phyloP scores from a whole-genome alignment of 495 filamentous ascomycete genomes.

The Aspergillus steynii region DNA sequence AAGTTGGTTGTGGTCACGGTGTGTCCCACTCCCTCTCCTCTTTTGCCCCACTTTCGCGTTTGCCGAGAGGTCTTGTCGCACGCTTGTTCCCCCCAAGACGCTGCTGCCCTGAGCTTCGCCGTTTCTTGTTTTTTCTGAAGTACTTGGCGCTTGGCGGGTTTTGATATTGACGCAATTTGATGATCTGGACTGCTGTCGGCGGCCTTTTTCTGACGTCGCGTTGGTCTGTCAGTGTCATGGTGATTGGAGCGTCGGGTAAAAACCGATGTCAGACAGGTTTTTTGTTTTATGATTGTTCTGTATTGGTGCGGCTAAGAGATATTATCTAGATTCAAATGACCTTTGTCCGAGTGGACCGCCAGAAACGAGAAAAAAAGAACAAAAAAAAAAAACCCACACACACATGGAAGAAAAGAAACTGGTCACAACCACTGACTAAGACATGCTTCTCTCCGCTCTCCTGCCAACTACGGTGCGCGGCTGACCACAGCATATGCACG shows the following conservation, averaged over 20 bases:
- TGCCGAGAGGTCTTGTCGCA: slow-evolving; percentile 8
- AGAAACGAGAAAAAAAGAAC: neutral
- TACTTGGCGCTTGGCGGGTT: neutral
- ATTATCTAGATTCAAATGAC: neutral
- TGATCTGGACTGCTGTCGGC: neutral
- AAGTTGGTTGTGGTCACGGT: too few species aligned
- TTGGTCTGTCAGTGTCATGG: neutral
- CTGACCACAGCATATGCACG: neutral
- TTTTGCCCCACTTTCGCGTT: neutral
- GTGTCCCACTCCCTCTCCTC: neutral
- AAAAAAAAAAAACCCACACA: too few species aligned
- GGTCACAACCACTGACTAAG: neutral
- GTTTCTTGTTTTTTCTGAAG: neutral
- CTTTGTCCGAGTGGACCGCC: neutral
- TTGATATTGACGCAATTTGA: slow-evolving; percentile 2
- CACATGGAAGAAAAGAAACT: too few species aligned
- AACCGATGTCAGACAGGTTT: neutral
- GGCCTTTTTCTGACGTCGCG: neutral
- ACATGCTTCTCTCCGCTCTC: neutral
- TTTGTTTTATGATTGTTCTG: neutral
- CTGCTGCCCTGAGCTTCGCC: neutral
- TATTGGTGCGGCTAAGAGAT: neutral
- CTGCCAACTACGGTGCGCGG: neutral
- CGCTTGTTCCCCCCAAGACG: slow-evolving; percentile 1
- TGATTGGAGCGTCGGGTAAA: neutral